phyloP scores from a whole-genome alignment of 1,284 basidiomycete genomes.

The Coniferiporia sulphurascens region DNA sequence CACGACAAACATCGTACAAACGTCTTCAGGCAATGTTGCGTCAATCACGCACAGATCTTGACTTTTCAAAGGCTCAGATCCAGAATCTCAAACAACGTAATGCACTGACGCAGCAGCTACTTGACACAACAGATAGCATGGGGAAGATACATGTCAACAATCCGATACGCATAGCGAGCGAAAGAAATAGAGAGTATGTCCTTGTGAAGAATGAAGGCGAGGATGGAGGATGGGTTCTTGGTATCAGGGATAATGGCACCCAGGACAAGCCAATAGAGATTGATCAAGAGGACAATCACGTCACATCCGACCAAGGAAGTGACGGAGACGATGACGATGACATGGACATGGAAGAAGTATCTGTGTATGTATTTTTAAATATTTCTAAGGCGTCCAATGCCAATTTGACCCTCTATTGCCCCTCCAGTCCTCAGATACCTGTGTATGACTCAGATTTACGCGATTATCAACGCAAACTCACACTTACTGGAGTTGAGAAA shows the following conservation, averaged over 20 bases:
- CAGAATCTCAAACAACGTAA: conserved; percentile 88
- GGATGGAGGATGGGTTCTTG: conserved; percentile 91
- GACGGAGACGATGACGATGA: conserved; percentile 39
- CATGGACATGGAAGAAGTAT: conserved; percentile 73
- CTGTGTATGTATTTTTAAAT: conserved; percentile 45
- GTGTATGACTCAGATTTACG: conserved; percentile 61
- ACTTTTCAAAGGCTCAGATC: conserved; percentile 96
- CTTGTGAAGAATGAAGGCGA: conserved; percentile 85
- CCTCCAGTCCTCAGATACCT: conserved; percentile 30
- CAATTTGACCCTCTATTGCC: conserved; percentile 20
- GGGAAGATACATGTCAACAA: conserved; percentile 87
- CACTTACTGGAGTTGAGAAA: conserved; percentile 57
- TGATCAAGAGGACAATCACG: conserved; percentile 46
- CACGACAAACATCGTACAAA: conserved; percentile 89
- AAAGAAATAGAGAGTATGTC: conserved; percentile 91
- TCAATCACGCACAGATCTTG: conserved; percentile 78
- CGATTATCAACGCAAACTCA: conserved; percentile 60
- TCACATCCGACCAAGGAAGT: conserved; percentile 26
- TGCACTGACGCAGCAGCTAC: conserved; percentile 88
- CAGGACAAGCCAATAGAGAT: conserved; percentile 84
- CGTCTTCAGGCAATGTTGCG: conserved; percentile 90
- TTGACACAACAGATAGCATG: conserved; percentile 90
- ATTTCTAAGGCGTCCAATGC: conserved; percentile 4
- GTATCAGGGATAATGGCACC: conserved; percentile 78
- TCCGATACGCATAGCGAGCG: conserved; percentile 89